Conservation (phyloP, 805 yeast genomes). For the Metschnikowia henanensis region DNA sequence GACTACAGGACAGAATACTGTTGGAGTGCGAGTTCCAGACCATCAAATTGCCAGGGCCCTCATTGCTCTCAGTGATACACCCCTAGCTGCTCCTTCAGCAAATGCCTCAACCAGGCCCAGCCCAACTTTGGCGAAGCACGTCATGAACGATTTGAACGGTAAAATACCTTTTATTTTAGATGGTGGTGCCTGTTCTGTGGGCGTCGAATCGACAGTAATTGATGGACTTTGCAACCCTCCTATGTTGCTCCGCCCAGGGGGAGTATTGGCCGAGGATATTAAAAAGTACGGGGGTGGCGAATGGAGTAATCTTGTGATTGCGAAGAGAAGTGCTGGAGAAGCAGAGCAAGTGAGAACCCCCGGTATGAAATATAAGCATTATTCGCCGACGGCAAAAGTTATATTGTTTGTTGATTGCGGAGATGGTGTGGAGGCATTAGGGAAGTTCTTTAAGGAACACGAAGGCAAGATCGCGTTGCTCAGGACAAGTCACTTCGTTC, state of each 20-base stretch:
- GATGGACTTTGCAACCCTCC: conserved; percentile 90
- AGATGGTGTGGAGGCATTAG: conserved; percentile 39
- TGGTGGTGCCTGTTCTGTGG: conserved; percentile 87
- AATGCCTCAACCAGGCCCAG: conserved; percentile 95
- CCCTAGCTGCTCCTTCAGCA: conserved; percentile 97
- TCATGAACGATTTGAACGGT: conserved; percentile 73
- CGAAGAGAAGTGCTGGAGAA: conserved; percentile 63
- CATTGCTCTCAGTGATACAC: conserved; percentile 79
- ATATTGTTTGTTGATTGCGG: conserved; percentile 56
- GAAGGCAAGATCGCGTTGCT: conserved; percentile 51
- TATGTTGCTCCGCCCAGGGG: conserved; percentile 90
- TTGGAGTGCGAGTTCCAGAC: conserved; percentile 88
- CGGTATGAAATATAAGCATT: conserved; percentile 97
- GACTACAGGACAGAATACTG: conserved; percentile 85
- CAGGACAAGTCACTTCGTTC: conserved; percentile 38
- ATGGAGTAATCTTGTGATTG: conserved; percentile 67
- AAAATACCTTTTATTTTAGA: conserved; percentile 83
- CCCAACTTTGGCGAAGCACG: conserved; percentile 89
- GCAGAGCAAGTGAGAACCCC: conserved; percentile 83
- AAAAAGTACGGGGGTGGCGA: conserved; percentile 57
- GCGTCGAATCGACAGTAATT: conserved; percentile 91
- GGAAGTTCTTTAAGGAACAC: conserved; percentile 22
- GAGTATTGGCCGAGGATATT: conserved; percentile 80
- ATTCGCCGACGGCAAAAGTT: conserved; percentile 88
- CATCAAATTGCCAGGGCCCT: conserved; percentile 90